Base-by-base conservation (phyloP, 345 rosid genomes). In the Aurinia saxatilis region DNA sequence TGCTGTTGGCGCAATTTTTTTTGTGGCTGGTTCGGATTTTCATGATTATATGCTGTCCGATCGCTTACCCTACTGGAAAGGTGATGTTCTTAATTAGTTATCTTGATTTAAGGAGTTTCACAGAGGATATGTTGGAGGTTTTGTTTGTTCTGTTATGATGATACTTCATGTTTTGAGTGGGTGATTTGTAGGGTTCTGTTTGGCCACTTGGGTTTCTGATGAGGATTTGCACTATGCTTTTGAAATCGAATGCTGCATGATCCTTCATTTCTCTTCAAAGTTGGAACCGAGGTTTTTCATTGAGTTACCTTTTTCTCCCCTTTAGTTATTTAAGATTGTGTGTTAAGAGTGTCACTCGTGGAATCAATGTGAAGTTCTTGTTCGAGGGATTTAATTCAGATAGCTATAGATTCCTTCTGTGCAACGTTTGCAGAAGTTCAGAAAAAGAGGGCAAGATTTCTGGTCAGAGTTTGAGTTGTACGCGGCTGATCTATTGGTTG, bases 401-500 rank as follows among this genome's bases (percentile, higher is more conserved):
- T 92, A 64, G 91, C 85, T 16, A 92, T 92, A 46, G 96, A 92
- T 69, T 83, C 95, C 33, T 81, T 88, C 61, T 92, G 98, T 70
- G 86, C 98, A 53, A 92, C 95, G 8, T 85, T 89, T 63, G 98
- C 97, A 12, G 97, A 92, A 82, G 75, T 82, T 23, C 84, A 89
- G 69, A 92, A n/a, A 85, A 79, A 89, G 97, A 73, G 98, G 97
- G 19, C 78, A 92, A 42, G 81, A 92, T 67, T 92, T 92, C 74
- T 92, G 98, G 98, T 66, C 89, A 8, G 98, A 92, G 78, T 89
- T 92, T 78, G 95, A 92, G 76, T 71, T 92, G 78, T 92, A 83
- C 71, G 80, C 76, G 10, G 96, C 98, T 38, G 93, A 89, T 79
- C 85, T 87, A 68, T 82, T 87, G 77, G 96, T 92, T 57, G 98